A percentile compares a stretch with the other conserved stretches of the same genome.
Evolutionary conservation across 2,329 filamentous ascomycete genomes (phyloP).

Genomic region (Fusarium begoniae): DNA sequence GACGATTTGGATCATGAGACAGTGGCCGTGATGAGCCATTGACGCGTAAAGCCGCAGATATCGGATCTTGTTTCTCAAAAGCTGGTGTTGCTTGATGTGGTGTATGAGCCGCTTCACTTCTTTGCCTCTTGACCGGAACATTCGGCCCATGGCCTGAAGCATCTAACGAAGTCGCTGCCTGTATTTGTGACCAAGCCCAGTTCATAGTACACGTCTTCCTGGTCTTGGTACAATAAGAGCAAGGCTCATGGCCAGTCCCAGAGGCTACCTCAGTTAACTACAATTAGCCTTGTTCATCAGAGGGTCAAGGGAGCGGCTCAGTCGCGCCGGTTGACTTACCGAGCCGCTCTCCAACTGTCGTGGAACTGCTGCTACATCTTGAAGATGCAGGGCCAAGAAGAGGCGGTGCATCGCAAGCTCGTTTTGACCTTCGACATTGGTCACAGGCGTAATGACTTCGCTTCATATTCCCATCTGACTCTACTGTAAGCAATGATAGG

Average conservation of each 20-base stretch:
- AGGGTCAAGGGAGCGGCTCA: background rate
- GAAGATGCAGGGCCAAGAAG: slow-evolving; percentile 7
- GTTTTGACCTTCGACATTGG: slow-evolving; percentile 38
- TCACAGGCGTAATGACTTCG: slow-evolving; percentile 40
- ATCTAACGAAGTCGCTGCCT: slow-evolving; percentile 18
- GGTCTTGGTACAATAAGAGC: slow-evolving; percentile 46
- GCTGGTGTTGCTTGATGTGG: background rate
- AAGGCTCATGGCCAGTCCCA: slow-evolving; percentile 19
- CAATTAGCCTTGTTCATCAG: background rate
- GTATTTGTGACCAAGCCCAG: slow-evolving; percentile 35
- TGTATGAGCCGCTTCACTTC: background rate
- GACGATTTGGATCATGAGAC: background rate
- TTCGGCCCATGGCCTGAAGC: background rate
- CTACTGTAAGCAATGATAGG: background rate
- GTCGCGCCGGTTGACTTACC: slow-evolving; percentile 15
- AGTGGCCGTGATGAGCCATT: background rate
- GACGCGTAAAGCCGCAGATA: background rate
- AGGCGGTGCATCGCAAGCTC: slow-evolving; percentile 38
- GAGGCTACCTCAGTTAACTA: background rate
- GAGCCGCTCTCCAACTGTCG: slow-evolving; percentile 8
- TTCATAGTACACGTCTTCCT: slow-evolving; percentile 44
- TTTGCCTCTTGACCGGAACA: slow-evolving; percentile 16
- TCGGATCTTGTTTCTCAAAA: background rate
- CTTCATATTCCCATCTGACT: slow-evolving; percentile 24
- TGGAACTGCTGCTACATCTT: background rate